Conservation (phyloP, 2,329 filamentous ascomycete species). For the Colletotrichum coccodes region DNA sequence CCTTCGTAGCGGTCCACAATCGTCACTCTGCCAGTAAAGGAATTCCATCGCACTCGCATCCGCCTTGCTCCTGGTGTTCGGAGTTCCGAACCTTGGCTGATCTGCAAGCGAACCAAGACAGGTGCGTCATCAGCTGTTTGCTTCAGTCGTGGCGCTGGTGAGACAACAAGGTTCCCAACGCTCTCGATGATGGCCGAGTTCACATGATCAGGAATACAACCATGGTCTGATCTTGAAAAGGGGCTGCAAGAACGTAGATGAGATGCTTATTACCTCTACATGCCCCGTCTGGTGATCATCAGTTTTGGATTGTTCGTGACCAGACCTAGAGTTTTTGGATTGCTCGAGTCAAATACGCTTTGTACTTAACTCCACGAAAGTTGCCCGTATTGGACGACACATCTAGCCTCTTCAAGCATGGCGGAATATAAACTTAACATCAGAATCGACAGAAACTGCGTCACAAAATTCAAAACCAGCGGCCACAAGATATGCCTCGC, state of each 20-base stretch:
- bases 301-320: no score
- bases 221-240: background rate
- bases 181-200: background rate
- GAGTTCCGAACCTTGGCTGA: background rate
- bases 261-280: background rate
- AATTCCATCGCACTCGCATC: background rate
- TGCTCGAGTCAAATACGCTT: no score
- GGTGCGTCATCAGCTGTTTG: background rate
- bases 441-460: background rate
- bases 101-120: background rate
- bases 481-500: constrained; percentile 3
- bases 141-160: background rate
- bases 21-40: background rate
- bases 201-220: background rate
- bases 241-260: background rate
- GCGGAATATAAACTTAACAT: constrained; percentile 8
- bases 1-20: background rate
- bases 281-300: background rate
- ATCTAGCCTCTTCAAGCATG: background rate
- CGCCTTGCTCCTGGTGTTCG: background rate
- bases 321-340: no score
- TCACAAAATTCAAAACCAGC: background rate
- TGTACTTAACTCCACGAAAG: no score
- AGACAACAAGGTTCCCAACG: background rate
- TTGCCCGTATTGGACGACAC: no score